phyloP scores from a whole-genome alignment of 768 basidiomycete species.

The Hemileccinum rubropunctum region DNA sequence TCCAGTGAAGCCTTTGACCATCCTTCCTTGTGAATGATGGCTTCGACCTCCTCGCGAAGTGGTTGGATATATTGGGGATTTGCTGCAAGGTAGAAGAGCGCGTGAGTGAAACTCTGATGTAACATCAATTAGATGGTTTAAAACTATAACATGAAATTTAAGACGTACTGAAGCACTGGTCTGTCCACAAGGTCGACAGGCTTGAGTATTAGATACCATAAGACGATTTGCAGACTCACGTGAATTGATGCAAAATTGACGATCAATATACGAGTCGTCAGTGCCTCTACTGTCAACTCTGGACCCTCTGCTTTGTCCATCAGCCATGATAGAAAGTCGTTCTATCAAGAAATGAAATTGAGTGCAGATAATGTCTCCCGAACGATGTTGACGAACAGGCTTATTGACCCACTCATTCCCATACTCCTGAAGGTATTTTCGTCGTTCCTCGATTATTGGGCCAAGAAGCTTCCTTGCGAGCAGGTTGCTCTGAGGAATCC shows the following conservation, averaged over 20 bases:
- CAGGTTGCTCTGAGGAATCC: background rate
- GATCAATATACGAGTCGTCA: constrained; percentile 15
- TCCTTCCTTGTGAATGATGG: constrained; percentile 23
- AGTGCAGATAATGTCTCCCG: background rate
- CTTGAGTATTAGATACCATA: background rate
- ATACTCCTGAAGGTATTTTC: constrained; percentile 18
- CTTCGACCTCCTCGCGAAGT: constrained; percentile 39
- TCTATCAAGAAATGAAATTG: constrained; percentile 10
- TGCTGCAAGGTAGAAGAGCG: constrained; percentile 35
- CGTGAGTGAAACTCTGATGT: constrained; percentile 31
- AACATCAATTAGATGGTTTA: background rate
- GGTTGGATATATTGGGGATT: constrained; percentile 32
- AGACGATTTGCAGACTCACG: background rate
- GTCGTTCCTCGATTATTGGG: constrained; percentile 30
- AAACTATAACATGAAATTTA: too few relatives aligned
- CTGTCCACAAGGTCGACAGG: background rate
- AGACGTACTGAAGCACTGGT: constrained; percentile 18
- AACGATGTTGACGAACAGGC: constrained; percentile 23
- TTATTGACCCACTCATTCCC: constrained; percentile 28
- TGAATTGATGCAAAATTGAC: constrained; percentile 7
- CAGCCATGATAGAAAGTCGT: constrained; percentile 33
- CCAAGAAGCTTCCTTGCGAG: constrained; percentile 16
- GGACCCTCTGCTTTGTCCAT: constrained; percentile 22
- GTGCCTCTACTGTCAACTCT: constrained; percentile 18
- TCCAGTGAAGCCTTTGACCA: constrained; percentile 26